Percentiles rank a stretch among this genome's conserved stretches.
phyloP scores from a whole-genome alignment of 2,329 filamentous ascomycete genomes.

The Nigrograna mackinnonii region DNA sequence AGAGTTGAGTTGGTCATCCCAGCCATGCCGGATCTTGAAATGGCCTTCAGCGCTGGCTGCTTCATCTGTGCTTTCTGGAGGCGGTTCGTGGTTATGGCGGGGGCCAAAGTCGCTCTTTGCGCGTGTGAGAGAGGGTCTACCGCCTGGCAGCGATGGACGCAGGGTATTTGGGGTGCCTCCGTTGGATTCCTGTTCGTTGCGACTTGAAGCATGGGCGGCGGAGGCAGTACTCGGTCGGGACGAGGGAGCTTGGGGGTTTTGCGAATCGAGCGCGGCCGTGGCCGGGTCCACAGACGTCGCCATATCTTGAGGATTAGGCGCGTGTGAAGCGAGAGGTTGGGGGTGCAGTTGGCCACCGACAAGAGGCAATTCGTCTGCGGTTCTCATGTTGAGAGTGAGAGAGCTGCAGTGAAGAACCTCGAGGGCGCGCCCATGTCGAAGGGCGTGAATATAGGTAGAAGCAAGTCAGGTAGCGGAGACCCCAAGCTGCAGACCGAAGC shows the following conservation, averaged over 20 bases:
- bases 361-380: constrained; percentile 26
- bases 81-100: constrained; percentile 26
- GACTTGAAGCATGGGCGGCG: constrained; percentile 18
- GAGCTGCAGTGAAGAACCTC: constrained; percentile 21
- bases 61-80: constrained; percentile 37
- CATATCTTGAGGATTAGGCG: constrained; percentile 20
- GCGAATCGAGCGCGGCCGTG: constrained; percentile 14
- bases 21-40: constrained; percentile 76
- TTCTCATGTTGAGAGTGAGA: constrained; percentile 34
- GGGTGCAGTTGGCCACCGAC: constrained; percentile 22
- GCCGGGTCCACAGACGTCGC: constrained; percentile 14
- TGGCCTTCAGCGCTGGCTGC: constrained; percentile 53
- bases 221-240: constrained; percentile 32
- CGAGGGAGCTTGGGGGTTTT: constrained; percentile 15
- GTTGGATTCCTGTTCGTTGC: constrained; percentile 19
- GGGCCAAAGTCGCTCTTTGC: constrained; percentile 66
- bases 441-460: neutral
- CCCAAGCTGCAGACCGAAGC: neutral
- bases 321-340: constrained; percentile 32
- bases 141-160: constrained; percentile 57
- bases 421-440: constrained; percentile 35
- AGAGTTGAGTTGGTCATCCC: constrained; percentile 89
- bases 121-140: constrained; percentile 49
- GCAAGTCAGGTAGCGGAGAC: neutral
- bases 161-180: constrained; percentile 40